Conservation (phyloP, 345 rosid genomes). For the Eucalyptus sideroxylon region DNA sequence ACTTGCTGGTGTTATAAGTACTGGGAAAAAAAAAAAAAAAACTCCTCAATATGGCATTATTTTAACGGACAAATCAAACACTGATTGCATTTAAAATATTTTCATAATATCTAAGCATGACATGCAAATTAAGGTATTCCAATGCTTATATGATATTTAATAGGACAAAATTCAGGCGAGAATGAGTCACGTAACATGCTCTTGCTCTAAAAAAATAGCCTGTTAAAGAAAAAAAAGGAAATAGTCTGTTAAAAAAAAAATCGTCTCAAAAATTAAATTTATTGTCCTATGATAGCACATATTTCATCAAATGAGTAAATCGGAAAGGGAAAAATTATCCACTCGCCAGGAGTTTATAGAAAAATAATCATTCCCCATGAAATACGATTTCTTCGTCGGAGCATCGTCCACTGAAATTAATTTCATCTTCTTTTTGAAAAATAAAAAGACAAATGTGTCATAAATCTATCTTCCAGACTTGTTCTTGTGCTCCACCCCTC, state of each 20-base stretch:
- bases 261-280: not conserved
- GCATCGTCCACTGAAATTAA: too few species aligned
- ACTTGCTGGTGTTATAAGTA: not conserved
- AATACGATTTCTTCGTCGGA: too few species aligned
- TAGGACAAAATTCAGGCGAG: not conserved
- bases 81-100: not conserved
- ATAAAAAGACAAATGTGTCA: too few species aligned
- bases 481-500: too few species aligned
- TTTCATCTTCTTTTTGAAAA: too few species aligned
- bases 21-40: too few species aligned
- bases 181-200: not conserved
- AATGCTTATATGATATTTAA: not conserved
- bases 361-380: not conserved
- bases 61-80: not conserved
- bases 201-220: not conserved
- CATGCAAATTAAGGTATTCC: not conserved
- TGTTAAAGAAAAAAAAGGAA: not conserved
- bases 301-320: not conserved
- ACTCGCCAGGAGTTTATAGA: not conserved
- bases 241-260: not conserved
- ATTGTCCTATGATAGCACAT: not conserved
- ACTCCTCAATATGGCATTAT: not conserved
- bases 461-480: too few species aligned
- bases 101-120: not conserved
- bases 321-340: not conserved